Evolutionary conservation across 306 rosid species (phyloP).

Genomic region (Begonia masoniana): DNA sequence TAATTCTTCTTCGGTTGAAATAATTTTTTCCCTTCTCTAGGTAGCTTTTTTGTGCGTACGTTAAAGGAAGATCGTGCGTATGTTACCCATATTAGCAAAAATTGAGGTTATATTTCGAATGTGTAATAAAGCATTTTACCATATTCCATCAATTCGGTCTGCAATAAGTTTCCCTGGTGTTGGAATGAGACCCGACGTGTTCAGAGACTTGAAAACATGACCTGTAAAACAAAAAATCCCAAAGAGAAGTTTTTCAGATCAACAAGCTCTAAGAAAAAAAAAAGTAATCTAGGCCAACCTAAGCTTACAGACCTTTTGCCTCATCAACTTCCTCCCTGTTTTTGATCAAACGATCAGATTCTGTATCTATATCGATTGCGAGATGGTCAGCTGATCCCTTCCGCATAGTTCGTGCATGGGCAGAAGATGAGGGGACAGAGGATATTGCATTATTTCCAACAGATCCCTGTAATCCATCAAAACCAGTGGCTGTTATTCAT

Average conservation of each 20-base stretch:
- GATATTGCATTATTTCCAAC: conserved; percentile 44
- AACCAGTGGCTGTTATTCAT: conserved; percentile 14
- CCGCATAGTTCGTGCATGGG: conserved; percentile 56
- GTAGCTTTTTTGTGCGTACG: too few relatives aligned
- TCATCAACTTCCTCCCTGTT: conserved; percentile 40
- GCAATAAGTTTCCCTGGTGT: conserved; percentile 82
- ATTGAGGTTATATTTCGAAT: neutral
- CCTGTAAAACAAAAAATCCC: conserved; percentile 34
- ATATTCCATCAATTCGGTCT: conserved; percentile 89
- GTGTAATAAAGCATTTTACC: conserved; percentile 31
- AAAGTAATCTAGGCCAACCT: too few relatives aligned
- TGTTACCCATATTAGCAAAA: neutral
- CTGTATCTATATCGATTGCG: conserved; percentile 49
- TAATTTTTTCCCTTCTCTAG: too few relatives aligned
- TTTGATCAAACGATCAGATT: conserved; percentile 51
- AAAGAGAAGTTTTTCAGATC: neutral
- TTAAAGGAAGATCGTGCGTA: neutral
- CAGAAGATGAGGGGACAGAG: conserved; percentile 44
- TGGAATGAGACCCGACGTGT: conserved; percentile 83
- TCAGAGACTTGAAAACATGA: conserved; percentile 78
- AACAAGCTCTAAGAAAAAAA: neutral
- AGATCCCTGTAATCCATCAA: conserved; percentile 41
- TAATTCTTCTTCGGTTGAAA: too few relatives aligned
- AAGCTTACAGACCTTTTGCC: conserved; percentile 57
- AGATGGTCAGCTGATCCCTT: conserved; percentile 90